Base-by-base conservation (phyloP, 1,139 yeast species). In the Pneumocystis murina region DNA sequence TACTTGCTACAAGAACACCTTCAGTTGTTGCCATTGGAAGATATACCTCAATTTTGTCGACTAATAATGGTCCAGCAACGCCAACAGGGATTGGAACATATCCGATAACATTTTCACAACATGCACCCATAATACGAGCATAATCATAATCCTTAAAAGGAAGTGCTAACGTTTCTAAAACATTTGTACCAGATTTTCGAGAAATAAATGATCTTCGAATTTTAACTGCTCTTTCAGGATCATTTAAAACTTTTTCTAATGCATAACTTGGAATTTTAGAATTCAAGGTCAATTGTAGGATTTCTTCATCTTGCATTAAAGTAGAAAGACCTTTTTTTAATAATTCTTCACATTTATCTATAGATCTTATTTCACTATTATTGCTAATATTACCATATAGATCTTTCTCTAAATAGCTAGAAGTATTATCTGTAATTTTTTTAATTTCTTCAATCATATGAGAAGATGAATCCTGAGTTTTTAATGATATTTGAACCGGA, bases 1-100 rank as follows among this genome's bases (percentile, higher is more conserved):
- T 86, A 17, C 97, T 90, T 1, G 98, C 99, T 68, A 92, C 97
- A 66, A 92, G 80, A 78, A 97, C 92, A 64, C 99, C 99, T 78
- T 92, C 99, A 62, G 98, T 92, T 38, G 99, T 92, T 48, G 99
- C 99, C 96, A 92, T 90, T 62, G 99, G 99, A 69, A 92, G 84
- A 75, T 88, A 95, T 73, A 82, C 86, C 62, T 94, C 83, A 69
- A 81, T 84, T 60, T 90, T 92, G 74, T 92, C 98, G 71, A 92
- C 87, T 65, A 87, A 79, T 73, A 94, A 77, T 6, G 99, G 98
- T 64, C 99, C 99, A 48, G 97, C 97, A 72, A 94, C 86, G 74
- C 99, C 98, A 66, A 92, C 89, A 12, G 98, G 99, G 61, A 92
- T 75, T 41, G 98, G 99, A 84, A 91, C 83, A 73, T 80, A 92